phyloP scores from a whole-genome alignment of 2,329 filamentous ascomycete species.

The Trichophyton benhamiae region DNA sequence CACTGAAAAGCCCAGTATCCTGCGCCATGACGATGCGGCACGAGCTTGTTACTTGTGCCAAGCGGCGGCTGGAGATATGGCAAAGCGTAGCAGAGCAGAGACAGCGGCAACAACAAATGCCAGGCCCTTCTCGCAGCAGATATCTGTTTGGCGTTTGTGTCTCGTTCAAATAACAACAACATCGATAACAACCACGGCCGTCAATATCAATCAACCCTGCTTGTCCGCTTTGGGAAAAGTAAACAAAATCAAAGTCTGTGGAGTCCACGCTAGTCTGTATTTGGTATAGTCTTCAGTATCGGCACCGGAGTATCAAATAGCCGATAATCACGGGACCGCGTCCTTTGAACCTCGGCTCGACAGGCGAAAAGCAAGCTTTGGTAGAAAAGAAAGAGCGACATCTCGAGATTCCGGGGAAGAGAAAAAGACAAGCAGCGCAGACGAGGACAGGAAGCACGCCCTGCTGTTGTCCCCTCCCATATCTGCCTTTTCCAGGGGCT shows the following conservation, averaged over 20 bases:
- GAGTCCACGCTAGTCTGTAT: neutral
- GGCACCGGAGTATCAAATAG: neutral
- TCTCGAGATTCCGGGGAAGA: neutral
- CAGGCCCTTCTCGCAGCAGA: neutral
- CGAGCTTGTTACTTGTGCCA: neutral
- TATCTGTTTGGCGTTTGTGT: neutral
- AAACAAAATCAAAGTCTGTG: neutral
- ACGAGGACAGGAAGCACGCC: neutral
- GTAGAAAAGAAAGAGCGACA: neutral
- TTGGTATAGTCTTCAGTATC: neutral
- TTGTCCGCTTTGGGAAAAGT: neutral
- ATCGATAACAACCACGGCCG: neutral
- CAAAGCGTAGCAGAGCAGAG: neutral
- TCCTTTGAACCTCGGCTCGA: slow-evolving; percentile 2
- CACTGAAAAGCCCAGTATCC: slow-evolving; percentile 78
- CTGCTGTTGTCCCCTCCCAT: neutral
- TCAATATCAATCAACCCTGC: neutral
- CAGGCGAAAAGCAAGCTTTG: neutral
- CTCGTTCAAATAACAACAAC: neutral
- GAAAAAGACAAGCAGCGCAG: neutral
- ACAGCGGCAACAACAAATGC: neutral
- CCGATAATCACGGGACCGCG: slow-evolving; percentile 1
- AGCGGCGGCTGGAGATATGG: neutral
- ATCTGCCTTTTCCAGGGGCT: neutral
- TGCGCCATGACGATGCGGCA: slow-evolving; percentile 54